Base-by-base conservation (phyloP, 2,329 filamentous ascomycete species). In the Clonostachys chloroleuca region DNA sequence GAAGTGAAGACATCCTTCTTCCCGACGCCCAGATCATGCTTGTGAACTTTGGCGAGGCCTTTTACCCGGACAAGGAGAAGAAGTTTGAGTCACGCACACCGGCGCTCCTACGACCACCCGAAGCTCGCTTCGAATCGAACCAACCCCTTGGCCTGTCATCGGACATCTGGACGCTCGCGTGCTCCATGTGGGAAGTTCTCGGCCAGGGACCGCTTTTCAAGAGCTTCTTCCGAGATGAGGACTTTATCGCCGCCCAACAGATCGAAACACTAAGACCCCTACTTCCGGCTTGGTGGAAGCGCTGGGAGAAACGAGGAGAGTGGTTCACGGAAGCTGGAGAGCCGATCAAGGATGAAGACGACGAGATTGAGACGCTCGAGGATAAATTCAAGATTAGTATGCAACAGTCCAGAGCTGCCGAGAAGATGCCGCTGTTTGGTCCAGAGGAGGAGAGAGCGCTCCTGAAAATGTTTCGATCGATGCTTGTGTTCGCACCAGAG, bases 81-180 rank as follows among this genome's bases (percentile, higher is more conserved):
- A 56, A 45, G 36, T 41, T 46, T 20, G 36, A 40, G 18, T 46
- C 18, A 13, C 4, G 30, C 20, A 46, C 44, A 10, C 35, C 44
- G n/a, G 18, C 40, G 16, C n/a, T 46, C 6, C 6, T 40, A 35
- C 44, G 44, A 18, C 60, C 64, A 12, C 67, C 65, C 0, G 66
- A 69, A 48, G 54, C 50, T 34, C 51, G 54, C 3, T 70, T 71
- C 49, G 59, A 67, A 35, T 58, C 62, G 17, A 52, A 48, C 10
- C 56, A 47, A 12, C 57, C 64, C 12, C 54, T 69, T 5, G 61
- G 62, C 2, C 66, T 59, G 37, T 17, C 59, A 18, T 61, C 64
- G 1, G 67, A 71, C 39, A 66, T 70, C n/a, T 72, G 67, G 68
- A 64, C 57, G 8, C 61, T 72, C 12, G 63, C 56, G 0, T 65